Percentiles rank a stretch among this genome's conserved stretches.
phyloP scores from a whole-genome alignment of 495 filamentous ascomycete genomes.

The Lasiosphaeria ovina region DNA sequence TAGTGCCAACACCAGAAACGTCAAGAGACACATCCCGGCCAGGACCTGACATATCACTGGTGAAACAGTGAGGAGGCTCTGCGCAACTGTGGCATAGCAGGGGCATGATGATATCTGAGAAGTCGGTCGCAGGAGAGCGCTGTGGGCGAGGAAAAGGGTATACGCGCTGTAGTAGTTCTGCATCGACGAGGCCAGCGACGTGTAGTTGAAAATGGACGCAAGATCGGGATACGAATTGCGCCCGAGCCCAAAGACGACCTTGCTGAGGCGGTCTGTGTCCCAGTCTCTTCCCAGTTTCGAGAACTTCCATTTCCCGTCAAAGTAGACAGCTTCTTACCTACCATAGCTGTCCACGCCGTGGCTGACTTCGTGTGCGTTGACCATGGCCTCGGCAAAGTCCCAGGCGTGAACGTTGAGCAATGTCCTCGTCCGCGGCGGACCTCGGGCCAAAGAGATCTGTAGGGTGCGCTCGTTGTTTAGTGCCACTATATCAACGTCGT shows the following conservation, averaged over 20 bases:
- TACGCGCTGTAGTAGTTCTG: background rate
- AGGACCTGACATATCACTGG: background rate
- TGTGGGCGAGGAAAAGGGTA: background rate
- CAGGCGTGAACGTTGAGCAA: background rate
- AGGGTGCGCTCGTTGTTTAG: no score
- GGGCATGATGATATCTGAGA: no score
- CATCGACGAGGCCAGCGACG: background rate
- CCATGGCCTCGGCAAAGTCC: background rate
- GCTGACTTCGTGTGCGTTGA: no score
- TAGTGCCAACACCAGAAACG: background rate
- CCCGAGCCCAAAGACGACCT: background rate
- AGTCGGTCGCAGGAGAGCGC: background rate
- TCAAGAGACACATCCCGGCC: background rate
- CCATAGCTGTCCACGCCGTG: no score
- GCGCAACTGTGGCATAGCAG: background rate
- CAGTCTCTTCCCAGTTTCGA: background rate
- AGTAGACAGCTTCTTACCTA: no score
- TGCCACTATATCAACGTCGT: background rate
- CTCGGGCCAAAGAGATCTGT: background rate
- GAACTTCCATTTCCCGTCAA: no score
- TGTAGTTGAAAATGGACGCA: background rate
- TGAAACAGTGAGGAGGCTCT: background rate
- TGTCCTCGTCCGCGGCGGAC: background rate
- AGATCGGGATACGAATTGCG: background rate
- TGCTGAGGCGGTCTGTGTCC: background rate